phyloP scores from a whole-genome alignment of 2,329 filamentous ascomycete genomes.

The Chaetomiaceae sp. region DNA sequence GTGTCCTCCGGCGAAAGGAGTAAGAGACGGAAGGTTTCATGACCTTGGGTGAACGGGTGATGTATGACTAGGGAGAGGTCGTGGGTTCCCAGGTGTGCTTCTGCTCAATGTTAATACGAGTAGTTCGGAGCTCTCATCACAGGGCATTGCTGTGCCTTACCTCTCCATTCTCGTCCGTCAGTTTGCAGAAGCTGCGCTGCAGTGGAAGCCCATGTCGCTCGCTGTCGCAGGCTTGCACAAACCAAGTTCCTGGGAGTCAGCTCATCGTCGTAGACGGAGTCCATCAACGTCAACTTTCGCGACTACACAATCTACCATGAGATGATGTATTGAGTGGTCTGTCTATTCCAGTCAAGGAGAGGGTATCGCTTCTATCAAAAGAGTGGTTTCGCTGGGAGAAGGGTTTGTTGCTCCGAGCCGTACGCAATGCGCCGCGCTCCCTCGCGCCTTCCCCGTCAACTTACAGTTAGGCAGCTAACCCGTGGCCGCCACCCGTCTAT shows the following conservation, averaged over 20 bases:
- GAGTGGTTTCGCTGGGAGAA: not conserved
- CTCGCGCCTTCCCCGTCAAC: conserved; percentile 9
- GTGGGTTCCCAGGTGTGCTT: conserved; percentile 36
- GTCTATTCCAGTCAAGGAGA: not conserved
- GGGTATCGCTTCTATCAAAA: conserved; percentile 13
- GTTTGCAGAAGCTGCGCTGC: conserved; percentile 26
- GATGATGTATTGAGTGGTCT: conserved; percentile 3
- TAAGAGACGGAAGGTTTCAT: conserved; percentile 32
- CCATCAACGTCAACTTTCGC: no score
- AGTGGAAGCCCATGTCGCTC: conserved; percentile 31
- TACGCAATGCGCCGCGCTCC: not conserved
- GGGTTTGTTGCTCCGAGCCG: not conserved
- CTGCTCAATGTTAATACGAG: conserved; percentile 26
- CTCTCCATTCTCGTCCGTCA: conserved; percentile 21
- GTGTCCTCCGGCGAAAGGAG: conserved; percentile 37
- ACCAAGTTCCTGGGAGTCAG: conserved; percentile 27
- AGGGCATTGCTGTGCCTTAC: conserved; percentile 5
- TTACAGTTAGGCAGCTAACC: not conserved
- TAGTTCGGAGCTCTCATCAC: no score
- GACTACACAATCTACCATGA: no score
- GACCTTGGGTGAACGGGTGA: conserved; percentile 6
- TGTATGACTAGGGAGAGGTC: conserved; percentile 39
- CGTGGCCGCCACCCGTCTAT: not conserved
- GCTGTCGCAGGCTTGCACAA: conserved; percentile 35
- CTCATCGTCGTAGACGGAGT: no score